A percentile compares a stretch with the other conserved stretches of the same genome.
phyloP scores from a whole-genome alignment of 805 yeast genomes.

The Zygosaccharomyces bisporus region DNA sequence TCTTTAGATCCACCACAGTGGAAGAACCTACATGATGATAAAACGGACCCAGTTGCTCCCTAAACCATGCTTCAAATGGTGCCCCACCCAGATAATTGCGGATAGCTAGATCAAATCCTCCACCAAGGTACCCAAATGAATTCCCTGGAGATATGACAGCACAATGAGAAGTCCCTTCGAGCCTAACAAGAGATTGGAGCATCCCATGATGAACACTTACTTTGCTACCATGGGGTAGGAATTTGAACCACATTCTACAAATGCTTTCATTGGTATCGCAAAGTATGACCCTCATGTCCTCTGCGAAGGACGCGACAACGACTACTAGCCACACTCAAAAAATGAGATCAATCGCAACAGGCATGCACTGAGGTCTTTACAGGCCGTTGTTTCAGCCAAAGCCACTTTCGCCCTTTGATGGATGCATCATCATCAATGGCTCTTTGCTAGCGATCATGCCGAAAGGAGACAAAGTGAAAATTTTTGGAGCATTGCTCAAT shows the following conservation, averaged over 20 bases:
- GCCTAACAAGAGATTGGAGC: constrained; percentile 13
- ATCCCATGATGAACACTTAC: constrained; percentile 17
- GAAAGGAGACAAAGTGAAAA: constrained; percentile 4
- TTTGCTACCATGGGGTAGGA: constrained; percentile 11
- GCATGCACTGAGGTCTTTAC: background rate
- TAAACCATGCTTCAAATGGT: constrained; percentile 31
- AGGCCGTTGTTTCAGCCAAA: background rate
- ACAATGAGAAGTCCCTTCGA: constrained; percentile 11
- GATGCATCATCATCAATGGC: background rate
- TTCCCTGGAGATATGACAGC: constrained; percentile 51
- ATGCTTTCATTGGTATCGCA: constrained; percentile 24
- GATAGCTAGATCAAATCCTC: constrained; percentile 46
- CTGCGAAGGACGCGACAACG: background rate
- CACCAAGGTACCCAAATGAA: constrained; percentile 47
- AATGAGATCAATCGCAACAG: background rate
- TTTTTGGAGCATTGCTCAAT: background rate
- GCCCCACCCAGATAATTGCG: constrained; percentile 27
- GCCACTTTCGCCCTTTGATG: background rate
- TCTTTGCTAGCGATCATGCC: constrained; percentile 1
- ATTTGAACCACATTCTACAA: constrained; percentile 18
- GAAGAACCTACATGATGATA: constrained; percentile 30
- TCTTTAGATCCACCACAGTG: constrained; percentile 21
- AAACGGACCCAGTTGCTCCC: constrained; percentile 20
- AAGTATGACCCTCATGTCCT: constrained; percentile 16
- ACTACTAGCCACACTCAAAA: background rate